Evolutionary conservation across 1,139 yeast species (phyloP).

Genomic region (Blastobotrys proliferans): DNA sequence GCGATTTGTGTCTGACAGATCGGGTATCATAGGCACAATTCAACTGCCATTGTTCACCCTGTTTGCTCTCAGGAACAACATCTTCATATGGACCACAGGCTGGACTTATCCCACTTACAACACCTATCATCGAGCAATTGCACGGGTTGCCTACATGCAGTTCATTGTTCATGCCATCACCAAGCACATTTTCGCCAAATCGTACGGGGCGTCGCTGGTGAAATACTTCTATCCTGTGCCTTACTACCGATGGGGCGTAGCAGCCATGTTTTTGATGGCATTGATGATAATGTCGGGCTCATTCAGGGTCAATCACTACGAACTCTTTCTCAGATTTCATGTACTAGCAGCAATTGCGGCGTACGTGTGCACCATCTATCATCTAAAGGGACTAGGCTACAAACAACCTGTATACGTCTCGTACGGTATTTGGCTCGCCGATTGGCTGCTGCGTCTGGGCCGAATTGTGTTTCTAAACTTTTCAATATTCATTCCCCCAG

Average conservation of each 20-base stretch:
- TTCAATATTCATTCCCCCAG: constrained; percentile 32
- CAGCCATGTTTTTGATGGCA: constrained; percentile 46
- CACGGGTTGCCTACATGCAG: constrained; percentile 50
- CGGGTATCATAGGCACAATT: constrained; percentile 57
- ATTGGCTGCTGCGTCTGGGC: constrained; percentile 38
- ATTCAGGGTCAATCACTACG: constrained; percentile 47
- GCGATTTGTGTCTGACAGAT: constrained; percentile 50
- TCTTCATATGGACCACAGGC: constrained; percentile 53
- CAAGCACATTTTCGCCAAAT: constrained; percentile 37
- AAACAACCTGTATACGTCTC: constrained; percentile 41
- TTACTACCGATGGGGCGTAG: constrained; percentile 51
- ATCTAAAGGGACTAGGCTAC: constrained; percentile 48
- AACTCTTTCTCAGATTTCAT: constrained; percentile 45
- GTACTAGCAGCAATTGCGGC: constrained; percentile 42
- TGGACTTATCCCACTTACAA: constrained; percentile 61
- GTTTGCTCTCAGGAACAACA: constrained; percentile 59
- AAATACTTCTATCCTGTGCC: constrained; percentile 35
- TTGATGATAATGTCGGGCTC: constrained; percentile 48
- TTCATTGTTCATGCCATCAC: constrained; percentile 37
- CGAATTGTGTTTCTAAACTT: constrained; percentile 42
- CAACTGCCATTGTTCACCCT: constrained; percentile 52
- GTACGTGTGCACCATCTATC: constrained; percentile 46
- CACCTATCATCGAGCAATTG: constrained; percentile 56
- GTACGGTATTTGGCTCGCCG: constrained; percentile 41
- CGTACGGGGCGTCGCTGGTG: constrained; percentile 32